Evolutionary conservation across 75 land plant species (phyloP).

Genomic region (Picea glauca): DNA sequence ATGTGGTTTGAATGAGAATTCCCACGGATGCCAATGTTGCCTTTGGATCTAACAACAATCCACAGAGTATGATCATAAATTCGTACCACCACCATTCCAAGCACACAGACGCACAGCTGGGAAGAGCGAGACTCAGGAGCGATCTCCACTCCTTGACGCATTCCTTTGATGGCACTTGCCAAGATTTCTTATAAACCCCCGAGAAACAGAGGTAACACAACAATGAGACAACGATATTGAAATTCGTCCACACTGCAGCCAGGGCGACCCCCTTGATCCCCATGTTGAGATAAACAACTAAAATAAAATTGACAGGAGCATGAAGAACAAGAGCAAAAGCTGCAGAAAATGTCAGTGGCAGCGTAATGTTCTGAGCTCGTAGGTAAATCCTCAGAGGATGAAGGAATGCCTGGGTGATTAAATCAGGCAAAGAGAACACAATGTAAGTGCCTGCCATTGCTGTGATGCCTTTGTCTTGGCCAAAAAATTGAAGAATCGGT

Average conservation of each 20-base stretch:
- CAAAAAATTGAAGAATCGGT: conserved; percentile 29
- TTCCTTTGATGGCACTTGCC: conserved; percentile 33
- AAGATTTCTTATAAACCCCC: conserved; percentile 32
- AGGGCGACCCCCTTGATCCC: conserved; percentile 64
- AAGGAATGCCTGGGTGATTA: conserved; percentile 29
- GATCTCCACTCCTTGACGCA: conserved; percentile 49
- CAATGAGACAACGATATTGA: conserved; percentile 27
- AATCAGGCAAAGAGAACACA: conserved; percentile 34
- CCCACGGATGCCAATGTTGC: conserved; percentile 75
- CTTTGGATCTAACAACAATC: conserved; percentile 48
- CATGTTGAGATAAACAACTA: conserved; percentile 18
- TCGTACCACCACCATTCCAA: conserved; percentile 92
- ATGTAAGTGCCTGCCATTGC: conserved; percentile 20
- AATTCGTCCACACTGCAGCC: conserved; percentile 39
- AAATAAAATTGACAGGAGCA: conserved; percentile 39
- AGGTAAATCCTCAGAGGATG: conserved; percentile 43
- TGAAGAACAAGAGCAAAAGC: conserved; percentile 43
- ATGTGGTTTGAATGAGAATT: conserved; percentile 65
- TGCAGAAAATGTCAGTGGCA: conserved; percentile 42
- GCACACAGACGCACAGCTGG: conserved; percentile 71
- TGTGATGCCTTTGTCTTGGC: conserved; percentile 30
- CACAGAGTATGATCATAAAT: conserved; percentile 67
- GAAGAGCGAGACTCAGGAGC: conserved; percentile 48
- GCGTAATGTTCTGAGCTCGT: conserved; percentile 46
- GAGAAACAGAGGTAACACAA: conserved; percentile 26